Conservation (phyloP, 2,329 filamentous ascomycete genomes). For the Lecanosticta acicola region DNA sequence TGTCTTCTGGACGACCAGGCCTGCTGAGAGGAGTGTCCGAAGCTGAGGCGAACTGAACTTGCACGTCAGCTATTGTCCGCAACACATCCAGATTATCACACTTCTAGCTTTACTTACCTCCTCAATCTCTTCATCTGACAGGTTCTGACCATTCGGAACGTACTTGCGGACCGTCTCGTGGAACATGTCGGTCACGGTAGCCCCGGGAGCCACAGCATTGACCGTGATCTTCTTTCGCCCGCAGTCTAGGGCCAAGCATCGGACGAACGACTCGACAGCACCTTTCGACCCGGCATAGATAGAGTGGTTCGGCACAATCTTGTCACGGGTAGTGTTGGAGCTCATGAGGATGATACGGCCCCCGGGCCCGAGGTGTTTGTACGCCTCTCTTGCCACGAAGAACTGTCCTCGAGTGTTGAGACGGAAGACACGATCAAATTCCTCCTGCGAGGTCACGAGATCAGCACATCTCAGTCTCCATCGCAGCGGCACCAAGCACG, state of each 20-base stretch:
- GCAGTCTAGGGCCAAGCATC: slow-evolving; percentile 52
- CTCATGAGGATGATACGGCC: slow-evolving; percentile 48
- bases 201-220: slow-evolving; percentile 50
- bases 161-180: too few relatives aligned
- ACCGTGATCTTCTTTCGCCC: slow-evolving; percentile 44
- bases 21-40: slow-evolving; percentile 51
- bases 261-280: slow-evolving; percentile 55
- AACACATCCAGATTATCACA: too few relatives aligned
- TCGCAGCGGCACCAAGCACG: too few relatives aligned
- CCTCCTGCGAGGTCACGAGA: too few relatives aligned
- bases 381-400: slow-evolving; percentile 55
- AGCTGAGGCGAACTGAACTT: too few relatives aligned
- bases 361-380: slow-evolving; percentile 46
- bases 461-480: background rate
- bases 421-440: slow-evolving; percentile 54
- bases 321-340: slow-evolving; percentile 49
- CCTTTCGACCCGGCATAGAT: slow-evolving; percentile 55
- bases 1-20: slow-evolving; percentile 58
- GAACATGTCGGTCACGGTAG: slow-evolving; percentile 54
- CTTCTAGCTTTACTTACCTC: too few relatives aligned
- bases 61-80: too few relatives aligned
- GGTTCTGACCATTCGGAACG: too few relatives aligned
- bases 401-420: slow-evolving; percentile 59
- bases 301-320: slow-evolving; percentile 45
- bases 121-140: too few relatives aligned